Evolutionary conservation across 2,329 filamentous ascomycete genomes (phyloP), one percentile per base, ranked within the genome.

Genomic region (Stagonosporopsis vannaccii): DNA sequence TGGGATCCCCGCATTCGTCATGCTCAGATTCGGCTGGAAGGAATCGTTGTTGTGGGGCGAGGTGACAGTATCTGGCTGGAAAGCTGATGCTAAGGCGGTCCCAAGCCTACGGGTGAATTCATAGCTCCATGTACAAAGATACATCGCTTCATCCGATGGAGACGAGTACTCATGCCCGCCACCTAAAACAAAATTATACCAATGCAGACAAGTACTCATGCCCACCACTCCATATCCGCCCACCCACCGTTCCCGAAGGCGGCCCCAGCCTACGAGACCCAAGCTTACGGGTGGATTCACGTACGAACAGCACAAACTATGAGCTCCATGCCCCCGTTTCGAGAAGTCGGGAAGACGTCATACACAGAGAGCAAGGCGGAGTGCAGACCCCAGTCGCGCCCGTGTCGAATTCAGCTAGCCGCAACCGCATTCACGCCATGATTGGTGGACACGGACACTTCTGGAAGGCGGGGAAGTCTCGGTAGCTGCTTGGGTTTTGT

Each of bases 361-460:
- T 61, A 12, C 33, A 47, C 42, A 40, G 41, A 36, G 42, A 64
- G 62, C 58, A 64, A 28, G 37, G 55, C 68, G 68, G 68, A 71
- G 60, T 13, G 61, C 58, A 19, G 42, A 30, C 13, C 30, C 40
- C 20, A 43, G 48, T 44, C 23, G 51, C 22, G 53, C 65, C 70
- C 71, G 70, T 67, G 65, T 28, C 61, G 17, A 56, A 64, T 61
- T 19, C 13, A 62, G 61, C 22, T 61, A 55, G 58, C 58, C 44
- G 51, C 13, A 22, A 23, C 7, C 13, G 25, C 32, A 20, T 19
- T 22, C 9, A 41, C 3, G 13, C 13, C 17, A 4, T 61, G 55
- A 71, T 71, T 71, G 70, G 71, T 70, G 68, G 71, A 70, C 30
- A 46, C 23, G 30, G 37, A 50, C 22, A 30, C 44, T 67, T 68